Conservation (phyloP, 1,139 yeast genomes). For the Pichia sp. region DNA sequence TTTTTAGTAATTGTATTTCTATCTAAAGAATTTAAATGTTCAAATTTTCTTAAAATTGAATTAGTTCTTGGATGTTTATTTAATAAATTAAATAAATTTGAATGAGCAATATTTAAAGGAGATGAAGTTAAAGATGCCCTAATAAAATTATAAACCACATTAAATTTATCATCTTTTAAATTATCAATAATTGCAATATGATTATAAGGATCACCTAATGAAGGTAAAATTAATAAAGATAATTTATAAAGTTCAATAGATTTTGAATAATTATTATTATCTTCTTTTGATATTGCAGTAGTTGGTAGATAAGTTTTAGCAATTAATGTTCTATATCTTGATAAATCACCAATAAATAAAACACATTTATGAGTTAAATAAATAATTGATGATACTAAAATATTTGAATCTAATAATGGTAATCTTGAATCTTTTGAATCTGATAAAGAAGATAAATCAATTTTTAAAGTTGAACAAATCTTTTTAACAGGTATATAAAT, state of each 20-base stretch:
- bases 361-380: constrained; percentile 49
- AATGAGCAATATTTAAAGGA: constrained; percentile 38
- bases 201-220: constrained; percentile 61
- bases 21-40: constrained; percentile 21
- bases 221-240: constrained; percentile 53
- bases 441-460: constrained; percentile 11
- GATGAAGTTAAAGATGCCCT: constrained; percentile 55
- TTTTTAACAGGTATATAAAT: constrained; percentile 34
- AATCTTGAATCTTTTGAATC: constrained; percentile 10
- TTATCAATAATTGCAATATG: constrained; percentile 57
- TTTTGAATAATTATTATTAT: constrained; percentile 35
- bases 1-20: constrained; percentile 27
- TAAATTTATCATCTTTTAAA: constrained; percentile 34
- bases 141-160: constrained; percentile 46
- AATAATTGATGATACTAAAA: constrained; percentile 33
- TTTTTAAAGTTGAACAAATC: constrained; percentile 27
- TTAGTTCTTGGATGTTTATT: constrained; percentile 23
- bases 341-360: constrained; percentile 52
- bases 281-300: constrained; percentile 35
- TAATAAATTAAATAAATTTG: constrained; percentile 33
- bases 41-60: constrained; percentile 25
- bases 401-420: constrained; percentile 10
- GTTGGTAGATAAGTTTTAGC: constrained; percentile 39
- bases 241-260: constrained; percentile 45
- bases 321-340: constrained; percentile 48